Percentiles rank a stretch among this genome's conserved stretches.
phyloP scores from a whole-genome alignment of 495 filamentous ascomycete genomes.

The Platismatia glauca region DNA sequence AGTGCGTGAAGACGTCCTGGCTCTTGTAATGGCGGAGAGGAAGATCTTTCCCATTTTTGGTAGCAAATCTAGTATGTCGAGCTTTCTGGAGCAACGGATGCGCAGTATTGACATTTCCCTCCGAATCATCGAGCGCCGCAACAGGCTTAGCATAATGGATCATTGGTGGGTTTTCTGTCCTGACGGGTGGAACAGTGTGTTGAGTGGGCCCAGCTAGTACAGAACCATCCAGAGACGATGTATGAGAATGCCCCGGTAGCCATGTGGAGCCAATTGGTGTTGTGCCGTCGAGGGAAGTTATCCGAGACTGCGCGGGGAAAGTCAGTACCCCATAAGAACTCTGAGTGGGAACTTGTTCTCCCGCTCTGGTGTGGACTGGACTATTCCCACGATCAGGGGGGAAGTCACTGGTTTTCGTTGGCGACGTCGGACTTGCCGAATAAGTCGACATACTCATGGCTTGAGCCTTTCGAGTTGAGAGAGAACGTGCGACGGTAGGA shows the following conservation, averaged over 20 bases:
- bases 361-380: conserved; percentile 9
- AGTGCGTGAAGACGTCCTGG: conserved; percentile 19
- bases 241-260: neutral
- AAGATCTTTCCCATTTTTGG: conserved; percentile 13
- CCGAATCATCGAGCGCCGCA: conserved; percentile 14
- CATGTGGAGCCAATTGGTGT: neutral
- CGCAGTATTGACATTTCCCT: conserved; percentile 18
- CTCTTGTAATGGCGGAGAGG: conserved; percentile 24
- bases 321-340: conserved; percentile 18
- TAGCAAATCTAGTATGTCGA: conserved; percentile 23
- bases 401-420: conserved; percentile 9
- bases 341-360: conserved; percentile 16
- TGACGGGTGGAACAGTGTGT: neutral
- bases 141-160: conserved; percentile 8
- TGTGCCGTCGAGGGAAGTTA: neutral
- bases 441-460: conserved; percentile 23
- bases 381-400: conserved; percentile 12
- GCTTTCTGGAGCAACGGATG: conserved; percentile 24
- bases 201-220: neutral
- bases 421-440: conserved; percentile 19
- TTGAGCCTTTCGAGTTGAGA: conserved; percentile 17
- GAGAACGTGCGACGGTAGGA: conserved; percentile 14
- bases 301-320: conserved; percentile 10
- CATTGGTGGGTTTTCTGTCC: conserved; percentile 8
- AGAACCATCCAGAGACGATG: neutral